Percentiles rank a stretch among this genome's conserved stretches.
These are phyloP conservation scores for Penicillium sclerotigenum DNA, from an alignment of 2,329 filamentous ascomycete genomes.

Conservation along the genomic window DNA sequence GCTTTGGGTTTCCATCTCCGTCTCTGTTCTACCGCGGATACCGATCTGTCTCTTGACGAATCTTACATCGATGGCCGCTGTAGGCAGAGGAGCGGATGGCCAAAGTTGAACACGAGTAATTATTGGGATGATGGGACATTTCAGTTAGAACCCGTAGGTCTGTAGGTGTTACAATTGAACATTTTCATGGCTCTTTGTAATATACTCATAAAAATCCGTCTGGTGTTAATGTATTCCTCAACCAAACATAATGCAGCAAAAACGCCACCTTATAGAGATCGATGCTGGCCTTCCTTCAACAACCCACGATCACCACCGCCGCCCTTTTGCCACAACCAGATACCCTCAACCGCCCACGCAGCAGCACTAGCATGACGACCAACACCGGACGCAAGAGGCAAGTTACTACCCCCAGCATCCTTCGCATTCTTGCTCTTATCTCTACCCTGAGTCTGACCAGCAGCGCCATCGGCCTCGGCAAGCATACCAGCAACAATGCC, in stretches of 20 bases:
- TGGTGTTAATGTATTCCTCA: neutral
- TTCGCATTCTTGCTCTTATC: slow-evolving; percentile 3
- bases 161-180: neutral
- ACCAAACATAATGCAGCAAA: neutral
- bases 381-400: slow-evolving; percentile 28
- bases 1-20: slow-evolving; percentile 11
- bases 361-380: slow-evolving; percentile 71
- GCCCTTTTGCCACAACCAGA: slow-evolving; percentile 83
- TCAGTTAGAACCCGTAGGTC: neutral
- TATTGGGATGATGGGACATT: slow-evolving; percentile 21
- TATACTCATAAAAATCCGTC: neutral
- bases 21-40: slow-evolving; percentile 12
- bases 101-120: slow-evolving; percentile 8
- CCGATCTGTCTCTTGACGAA: slow-evolving; percentile 23
- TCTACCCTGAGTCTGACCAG: slow-evolving; percentile 35
- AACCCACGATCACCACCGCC: slow-evolving; percentile 49
- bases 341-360: slow-evolving; percentile 80
- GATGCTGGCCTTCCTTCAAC: slow-evolving; percentile 33
- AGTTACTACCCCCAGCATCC: neutral
- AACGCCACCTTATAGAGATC: slow-evolving; percentile 22
- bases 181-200: neutral
- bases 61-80: slow-evolving; percentile 15
- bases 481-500: slow-evolving; percentile 72
- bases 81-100: slow-evolving; percentile 2
- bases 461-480: slow-evolving; percentile 67